These are phyloP conservation scores for Hyparrhenia diplandra DNA, from an alignment of 176 grass and related monocot species.

Conservation along the genomic window DNA sequence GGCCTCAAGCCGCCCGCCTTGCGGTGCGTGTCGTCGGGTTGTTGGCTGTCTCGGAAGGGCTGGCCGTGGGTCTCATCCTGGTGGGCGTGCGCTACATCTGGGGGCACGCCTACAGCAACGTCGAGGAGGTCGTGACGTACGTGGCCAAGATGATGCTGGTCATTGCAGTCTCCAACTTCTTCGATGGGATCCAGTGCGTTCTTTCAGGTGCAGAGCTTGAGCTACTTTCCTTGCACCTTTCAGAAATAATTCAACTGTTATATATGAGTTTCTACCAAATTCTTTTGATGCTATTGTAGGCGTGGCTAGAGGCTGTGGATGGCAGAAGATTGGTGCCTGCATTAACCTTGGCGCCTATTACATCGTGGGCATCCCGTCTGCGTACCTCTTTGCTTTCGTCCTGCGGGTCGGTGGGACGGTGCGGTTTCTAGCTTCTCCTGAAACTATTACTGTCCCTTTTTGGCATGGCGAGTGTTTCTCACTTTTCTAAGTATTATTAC, in stretches of 20 bases:
- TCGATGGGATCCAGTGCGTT: constrained; percentile 36
- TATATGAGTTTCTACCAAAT: too few species aligned
- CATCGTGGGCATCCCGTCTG: constrained; percentile 46
- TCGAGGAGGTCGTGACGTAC: constrained; percentile 63
- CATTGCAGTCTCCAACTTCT: constrained; percentile 42
- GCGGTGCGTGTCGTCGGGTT: constrained; percentile 46
- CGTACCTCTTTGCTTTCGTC: constrained; percentile 61
- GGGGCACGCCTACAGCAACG: constrained; percentile 73
- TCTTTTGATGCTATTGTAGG: constrained; percentile 26
- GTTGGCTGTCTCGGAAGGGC: constrained; percentile 37
- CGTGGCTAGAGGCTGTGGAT: constrained; percentile 70
- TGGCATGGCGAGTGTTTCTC: not conserved
- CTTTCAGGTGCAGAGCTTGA: constrained; percentile 25
- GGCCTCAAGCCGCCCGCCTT: constrained; percentile 30
- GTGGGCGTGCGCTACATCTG: constrained; percentile 45
- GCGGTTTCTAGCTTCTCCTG: not conserved
- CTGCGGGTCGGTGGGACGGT: constrained; percentile 57
- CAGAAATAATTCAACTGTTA: not conserved
- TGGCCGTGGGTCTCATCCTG: constrained; percentile 39
- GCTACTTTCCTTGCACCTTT: not conserved
- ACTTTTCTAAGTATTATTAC: too few species aligned
- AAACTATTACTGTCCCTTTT: too few species aligned
- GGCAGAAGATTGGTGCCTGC: constrained; percentile 73
- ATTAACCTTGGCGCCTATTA: constrained; percentile 77
- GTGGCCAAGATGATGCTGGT: constrained; percentile 54